Evolutionary conservation across 345 rosid genomes (phyloP).

Genomic region (Murraya paniculata): DNA sequence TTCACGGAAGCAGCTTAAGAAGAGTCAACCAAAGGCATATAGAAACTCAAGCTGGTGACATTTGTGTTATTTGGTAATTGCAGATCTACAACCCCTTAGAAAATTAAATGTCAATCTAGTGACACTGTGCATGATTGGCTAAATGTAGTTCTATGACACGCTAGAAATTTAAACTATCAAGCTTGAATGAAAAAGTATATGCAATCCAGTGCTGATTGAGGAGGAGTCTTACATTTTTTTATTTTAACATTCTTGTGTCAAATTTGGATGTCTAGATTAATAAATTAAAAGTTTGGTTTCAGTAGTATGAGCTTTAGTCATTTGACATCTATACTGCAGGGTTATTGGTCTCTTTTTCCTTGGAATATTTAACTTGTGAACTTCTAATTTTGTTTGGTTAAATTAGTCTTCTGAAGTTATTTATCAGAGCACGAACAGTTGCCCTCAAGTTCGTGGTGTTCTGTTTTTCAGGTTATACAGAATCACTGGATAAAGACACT

Average conservation of each 20-base stretch:
- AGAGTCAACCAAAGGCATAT: background rate
- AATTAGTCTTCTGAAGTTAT: background rate
- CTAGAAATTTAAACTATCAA: background rate
- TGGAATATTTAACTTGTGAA: background rate
- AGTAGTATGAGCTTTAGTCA: background rate
- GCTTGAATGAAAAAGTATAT: background rate
- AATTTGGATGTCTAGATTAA: background rate
- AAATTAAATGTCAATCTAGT: background rate
- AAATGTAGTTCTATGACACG: background rate
- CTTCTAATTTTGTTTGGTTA: background rate
- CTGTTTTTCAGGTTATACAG: conserved; percentile 65
- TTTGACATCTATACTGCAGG: background rate
- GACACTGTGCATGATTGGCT: background rate
- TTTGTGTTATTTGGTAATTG: background rate
- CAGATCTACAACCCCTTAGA: background rate
- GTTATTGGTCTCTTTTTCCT: background rate
- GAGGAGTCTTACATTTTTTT: background rate
- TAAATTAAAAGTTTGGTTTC: no score
- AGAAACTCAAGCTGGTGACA: background rate
- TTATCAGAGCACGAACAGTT: background rate
- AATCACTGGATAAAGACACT: conserved; percentile 49
- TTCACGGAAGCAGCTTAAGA: background rate
- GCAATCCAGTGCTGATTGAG: background rate
- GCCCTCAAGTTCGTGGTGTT: background rate
- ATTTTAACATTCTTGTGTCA: no score